These are phyloP conservation scores for Hemileccinum impolitum DNA, from an alignment of 768 basidiomycete species.

Conservation along the genomic window DNA sequence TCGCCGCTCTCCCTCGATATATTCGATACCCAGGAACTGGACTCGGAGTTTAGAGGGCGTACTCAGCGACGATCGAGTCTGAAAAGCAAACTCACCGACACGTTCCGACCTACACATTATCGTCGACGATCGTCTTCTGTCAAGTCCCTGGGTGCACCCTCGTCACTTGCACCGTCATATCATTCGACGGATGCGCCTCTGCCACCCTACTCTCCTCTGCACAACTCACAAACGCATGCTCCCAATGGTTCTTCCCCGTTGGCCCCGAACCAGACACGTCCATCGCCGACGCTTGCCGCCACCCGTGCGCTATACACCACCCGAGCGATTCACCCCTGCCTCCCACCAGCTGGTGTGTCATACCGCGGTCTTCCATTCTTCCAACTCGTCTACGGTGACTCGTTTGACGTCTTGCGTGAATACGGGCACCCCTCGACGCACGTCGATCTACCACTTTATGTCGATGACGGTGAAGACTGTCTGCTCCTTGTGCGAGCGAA, in stretches of 20 bases:
- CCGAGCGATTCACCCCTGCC: constrained; percentile 64
- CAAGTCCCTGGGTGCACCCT: constrained; percentile 32
- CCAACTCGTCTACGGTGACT: constrained; percentile 55
- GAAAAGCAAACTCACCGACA: constrained; percentile 32
- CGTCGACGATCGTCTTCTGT: constrained; percentile 33
- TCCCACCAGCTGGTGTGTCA: constrained; percentile 57
- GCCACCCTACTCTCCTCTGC: constrained; percentile 22
- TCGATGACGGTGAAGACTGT: constrained; percentile 77
- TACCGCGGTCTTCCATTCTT: constrained; percentile 81
- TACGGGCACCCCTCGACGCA: constrained; percentile 77
- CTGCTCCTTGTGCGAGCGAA: constrained; percentile 64
- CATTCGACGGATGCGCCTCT: constrained; percentile 21
- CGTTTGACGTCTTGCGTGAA: constrained; percentile 69
- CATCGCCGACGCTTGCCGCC: constrained; percentile 25
- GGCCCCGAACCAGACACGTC: constrained; percentile 14
- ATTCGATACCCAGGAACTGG: constrained; percentile 25
- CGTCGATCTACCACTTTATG: constrained; percentile 67
- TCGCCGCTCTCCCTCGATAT: constrained; percentile 24
- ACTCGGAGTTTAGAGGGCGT: constrained; percentile 26
- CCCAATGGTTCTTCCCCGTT: constrained; percentile 13
- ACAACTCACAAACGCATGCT: constrained; percentile 10
- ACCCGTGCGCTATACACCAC: constrained; percentile 60
- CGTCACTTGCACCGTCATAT: constrained; percentile 22
- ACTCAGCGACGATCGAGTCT: constrained; percentile 29
- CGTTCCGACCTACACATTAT: constrained; percentile 31